Evolutionary conservation across 305 asterid species (phyloP), one percentile per base, ranked within the genome.

Genomic region (Fraxinus sp.): DNA sequence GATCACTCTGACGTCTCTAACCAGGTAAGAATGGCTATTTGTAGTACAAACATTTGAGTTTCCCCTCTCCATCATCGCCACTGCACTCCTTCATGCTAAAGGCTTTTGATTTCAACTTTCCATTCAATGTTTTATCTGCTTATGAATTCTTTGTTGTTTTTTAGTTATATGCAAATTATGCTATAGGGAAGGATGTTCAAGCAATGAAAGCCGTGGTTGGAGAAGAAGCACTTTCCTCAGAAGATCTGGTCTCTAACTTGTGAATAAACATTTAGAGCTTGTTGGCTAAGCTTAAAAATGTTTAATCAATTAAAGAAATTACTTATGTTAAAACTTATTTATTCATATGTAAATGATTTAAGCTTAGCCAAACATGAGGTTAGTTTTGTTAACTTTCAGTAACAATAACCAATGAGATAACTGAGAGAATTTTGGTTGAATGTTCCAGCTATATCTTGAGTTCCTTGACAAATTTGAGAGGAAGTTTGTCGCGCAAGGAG

Each of bases 171-270:
- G 99, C 99, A 70, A 95, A 95, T 89, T 95, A 95, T 87, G 99
- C 99, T 85, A 95, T 95, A 73, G 99, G 99, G 74, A 95, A 95
- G 92, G 99, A 94, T 90, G 98, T 95, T 81, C 99, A 95, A 90
- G 98, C 99, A 84, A 95, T 96, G 99, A 96, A 96, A 89, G 98
- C 99, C 77, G 99, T 96, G 86, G 99, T 96, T 14, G 99, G 99
- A 90, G 99, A 96, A 88, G 99, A 94, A 92, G 99, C 99, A 22
- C 95, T 96, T 81, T 96, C 99, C 84, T 96, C 99, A 8, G 98
- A 96, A 88, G 99, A 93, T 87, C 92, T 96, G 97, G 98, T 96
- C 8, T 74, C 92, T 89, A 74, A 7, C 52, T 79, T 39, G 0
- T 49, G 32, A 20, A 62, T 9, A 14, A 62, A 20, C 16, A 20